These are phyloP conservation scores for Crassisporium funariophilum DNA, from an alignment of 768 basidiomycete species.

Conservation along the genomic window DNA sequence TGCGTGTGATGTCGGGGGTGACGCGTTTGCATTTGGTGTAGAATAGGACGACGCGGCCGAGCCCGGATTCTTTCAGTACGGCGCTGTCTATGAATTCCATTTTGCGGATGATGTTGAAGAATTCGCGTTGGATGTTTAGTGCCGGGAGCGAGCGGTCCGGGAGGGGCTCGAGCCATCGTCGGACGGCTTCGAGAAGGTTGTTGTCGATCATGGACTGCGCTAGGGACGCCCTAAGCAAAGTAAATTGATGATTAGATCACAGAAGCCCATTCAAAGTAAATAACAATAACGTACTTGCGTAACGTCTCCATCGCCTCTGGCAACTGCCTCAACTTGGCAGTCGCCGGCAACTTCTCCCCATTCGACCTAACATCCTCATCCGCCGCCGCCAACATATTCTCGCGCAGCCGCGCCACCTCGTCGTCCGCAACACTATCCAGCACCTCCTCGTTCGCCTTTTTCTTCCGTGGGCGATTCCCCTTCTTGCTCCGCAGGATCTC, in stretches of 20 bases:
- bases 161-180: constrained; percentile 94
- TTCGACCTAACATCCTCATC: constrained; percentile 84
- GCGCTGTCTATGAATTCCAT: constrained; percentile 92
- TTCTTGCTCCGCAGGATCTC: constrained; percentile 86
- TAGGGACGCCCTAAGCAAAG: constrained; percentile 80
- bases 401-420: constrained; percentile 86
- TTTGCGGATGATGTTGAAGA: constrained; percentile 81
- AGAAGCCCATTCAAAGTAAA: no score
- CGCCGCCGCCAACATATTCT: constrained; percentile 85
- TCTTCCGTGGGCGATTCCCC: constrained; percentile 65
- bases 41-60: constrained; percentile 90
- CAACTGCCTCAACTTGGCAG: constrained; percentile 79
- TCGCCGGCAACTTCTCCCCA: constrained; percentile 77
- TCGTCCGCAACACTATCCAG: constrained; percentile 89
- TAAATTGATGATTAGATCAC: no score
- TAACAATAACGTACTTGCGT: constrained; percentile 64
- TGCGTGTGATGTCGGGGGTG: constrained; percentile 73
- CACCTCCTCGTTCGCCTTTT: constrained; percentile 76
- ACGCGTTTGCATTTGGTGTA: constrained; percentile 96
- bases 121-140: constrained; percentile 91
- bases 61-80: constrained; percentile 87
- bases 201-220: constrained; percentile 95
- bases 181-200: constrained; percentile 88
- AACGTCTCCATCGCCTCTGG: constrained; percentile 91
- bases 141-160: constrained; percentile 92